phyloP scores from a whole-genome alignment of 495 filamentous ascomycete species.

The Aspergillus conjunctus region DNA sequence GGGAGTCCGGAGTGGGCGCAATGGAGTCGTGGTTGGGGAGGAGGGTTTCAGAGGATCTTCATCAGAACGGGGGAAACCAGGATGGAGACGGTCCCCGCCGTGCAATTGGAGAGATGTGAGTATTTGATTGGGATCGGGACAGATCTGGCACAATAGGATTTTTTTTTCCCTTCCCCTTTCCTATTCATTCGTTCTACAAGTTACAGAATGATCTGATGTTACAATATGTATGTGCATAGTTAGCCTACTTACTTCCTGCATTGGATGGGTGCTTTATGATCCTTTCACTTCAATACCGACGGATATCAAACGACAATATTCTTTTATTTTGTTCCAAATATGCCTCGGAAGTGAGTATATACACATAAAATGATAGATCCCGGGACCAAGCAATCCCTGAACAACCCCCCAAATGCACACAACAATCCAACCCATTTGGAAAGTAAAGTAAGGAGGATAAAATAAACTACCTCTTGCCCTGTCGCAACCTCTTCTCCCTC shows the following conservation, averaged over 20 bases:
- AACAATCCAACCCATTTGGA: constrained; percentile 1
- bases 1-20: constrained; percentile 52
- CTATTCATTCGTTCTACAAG: background rate
- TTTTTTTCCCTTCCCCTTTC: too few relatives aligned
- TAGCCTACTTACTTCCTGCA: too few relatives aligned
- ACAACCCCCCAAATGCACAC: background rate
- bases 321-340: constrained; percentile 10
- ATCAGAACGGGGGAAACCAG: constrained; percentile 57
- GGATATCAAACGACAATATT: background rate
- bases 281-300: too few relatives aligned
- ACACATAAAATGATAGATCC: constrained; percentile 8
- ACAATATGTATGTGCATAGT: background rate
- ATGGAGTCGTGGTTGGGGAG: constrained; percentile 35
- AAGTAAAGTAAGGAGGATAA: constrained; percentile 10
- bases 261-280: too few relatives aligned
- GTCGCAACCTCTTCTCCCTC: constrained; percentile 71
- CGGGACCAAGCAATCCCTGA: background rate
- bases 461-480: constrained; percentile 52
- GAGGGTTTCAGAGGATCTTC: constrained; percentile 48
- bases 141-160: constrained; percentile 47
- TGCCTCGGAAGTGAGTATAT: constrained; percentile 15
- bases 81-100: constrained; percentile 57
- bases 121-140: constrained; percentile 57
- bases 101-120: constrained; percentile 51
- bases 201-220: background rate